Base-by-base conservation (phyloP, 306 rosid species). In the Glycine latifolia region DNA sequence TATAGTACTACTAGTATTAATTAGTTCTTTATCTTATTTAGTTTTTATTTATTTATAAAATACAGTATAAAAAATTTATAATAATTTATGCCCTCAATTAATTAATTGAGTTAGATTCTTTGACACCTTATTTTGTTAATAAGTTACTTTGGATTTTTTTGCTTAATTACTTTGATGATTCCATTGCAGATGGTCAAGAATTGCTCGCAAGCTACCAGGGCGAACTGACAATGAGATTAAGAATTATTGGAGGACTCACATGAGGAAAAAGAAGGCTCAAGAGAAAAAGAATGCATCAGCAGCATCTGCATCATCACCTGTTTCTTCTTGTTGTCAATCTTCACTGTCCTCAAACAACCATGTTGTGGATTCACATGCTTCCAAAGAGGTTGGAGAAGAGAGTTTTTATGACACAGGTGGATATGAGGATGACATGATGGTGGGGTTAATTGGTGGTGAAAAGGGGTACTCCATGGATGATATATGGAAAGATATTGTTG, bases 201-300 rank as follows among this genome's bases (percentile, higher is more conserved):
- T 96, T 83, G 99, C 99, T 15, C 83, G 94, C 9, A 96, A 87
- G 77, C 39, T 96, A 31, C 99, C 99, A 0, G 99, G 99, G 55
- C 91, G 99, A 53, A 96, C 99, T 0, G 99, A 96, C 54, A 96
- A 96, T 13, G 99, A 96, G 90, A 96, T 96, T 12, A 96, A 96
- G 92, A 96, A 96, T 71, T 96, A 87, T 6, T 96, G 99, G 99
- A 92, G 98, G 84, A 94, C 97, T 43, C 91, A 89, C 76, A 87
- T 87, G 98, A 94, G 99, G 77, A 96, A 96, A 67, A 76, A 85
- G 66, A 81, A 86, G 69, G 97, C 98, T 1, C 97, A 91, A 46
- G 94, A 91, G 89, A 91, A 93, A 81, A 93, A 91, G 67, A 82
- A 59, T 54, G 49, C 20, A 13, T 3, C 80, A 39, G 31, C 31